Percentiles rank a stretch among this genome's conserved stretches.
phyloP scores from a whole-genome alignment of 768 basidiomycete species.

The Kwoniella sp. region DNA sequence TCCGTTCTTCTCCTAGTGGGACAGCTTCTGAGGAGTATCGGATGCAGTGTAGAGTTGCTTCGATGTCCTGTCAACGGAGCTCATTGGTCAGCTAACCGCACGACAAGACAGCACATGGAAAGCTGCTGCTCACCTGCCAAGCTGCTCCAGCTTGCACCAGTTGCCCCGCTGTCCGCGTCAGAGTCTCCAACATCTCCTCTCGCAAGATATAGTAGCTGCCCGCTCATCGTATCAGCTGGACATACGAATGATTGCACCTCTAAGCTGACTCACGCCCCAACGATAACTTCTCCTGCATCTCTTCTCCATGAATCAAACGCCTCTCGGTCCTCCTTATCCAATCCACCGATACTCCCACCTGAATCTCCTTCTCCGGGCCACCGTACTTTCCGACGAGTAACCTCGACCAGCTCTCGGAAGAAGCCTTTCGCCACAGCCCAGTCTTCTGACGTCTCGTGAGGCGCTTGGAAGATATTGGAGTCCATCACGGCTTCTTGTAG shows the following conservation, averaged over 20 bases:
- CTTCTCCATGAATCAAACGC: slow-evolving; percentile 50
- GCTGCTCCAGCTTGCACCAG: slow-evolving; percentile 57
- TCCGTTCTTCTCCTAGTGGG: slow-evolving; percentile 61
- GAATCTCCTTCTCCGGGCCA: slow-evolving; percentile 62
- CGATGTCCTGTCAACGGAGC: slow-evolving; percentile 65
- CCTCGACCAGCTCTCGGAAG: slow-evolving; percentile 74
- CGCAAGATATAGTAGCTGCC: slow-evolving; percentile 77
- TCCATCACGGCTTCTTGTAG: slow-evolving; percentile 73
- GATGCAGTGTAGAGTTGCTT: slow-evolving; percentile 82
- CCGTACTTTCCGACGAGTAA: slow-evolving; percentile 70
- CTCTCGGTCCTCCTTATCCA: slow-evolving; percentile 49
- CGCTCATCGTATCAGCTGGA: not conserved
- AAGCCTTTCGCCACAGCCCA: slow-evolving; percentile 66
- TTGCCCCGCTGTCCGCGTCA: slow-evolving; percentile 66
- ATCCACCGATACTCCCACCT: slow-evolving; percentile 17
- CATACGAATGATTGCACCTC: too few species aligned
- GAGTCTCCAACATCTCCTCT: slow-evolving; percentile 75
- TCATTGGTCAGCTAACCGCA: not conserved
- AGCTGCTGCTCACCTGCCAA: slow-evolving; percentile 70
- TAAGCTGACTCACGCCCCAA: slow-evolving; percentile 46
- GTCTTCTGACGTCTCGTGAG: slow-evolving; percentile 47
- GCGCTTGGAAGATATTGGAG: slow-evolving; percentile 40
- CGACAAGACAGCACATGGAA: slow-evolving; percentile 9
- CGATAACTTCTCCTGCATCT: slow-evolving; percentile 55
- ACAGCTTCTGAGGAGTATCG: slow-evolving; percentile 86